phyloP scores from a whole-genome alignment of 768 basidiomycete genomes.

The Pilatotrama ljubarskyi region DNA sequence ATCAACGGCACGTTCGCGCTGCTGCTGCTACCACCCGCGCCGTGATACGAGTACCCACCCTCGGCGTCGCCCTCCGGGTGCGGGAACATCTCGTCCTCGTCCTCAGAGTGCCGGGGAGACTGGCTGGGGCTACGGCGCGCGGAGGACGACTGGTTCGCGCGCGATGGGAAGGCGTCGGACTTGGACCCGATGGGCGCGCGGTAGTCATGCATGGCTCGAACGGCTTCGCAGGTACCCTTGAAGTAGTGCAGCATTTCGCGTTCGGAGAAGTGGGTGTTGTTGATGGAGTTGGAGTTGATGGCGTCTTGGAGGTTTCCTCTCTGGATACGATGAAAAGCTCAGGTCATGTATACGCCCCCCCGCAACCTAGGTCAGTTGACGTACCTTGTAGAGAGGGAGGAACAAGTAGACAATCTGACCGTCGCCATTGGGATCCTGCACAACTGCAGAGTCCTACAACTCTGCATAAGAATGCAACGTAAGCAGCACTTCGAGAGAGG shows the following conservation, averaged over 20 bases:
- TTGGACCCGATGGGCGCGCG: constrained; percentile 49
- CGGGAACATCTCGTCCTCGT: constrained; percentile 64
- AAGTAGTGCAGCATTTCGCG: constrained; percentile 87
- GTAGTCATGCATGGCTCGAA: constrained; percentile 93
- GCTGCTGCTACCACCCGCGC: constrained; percentile 11
- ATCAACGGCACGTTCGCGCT: constrained; percentile 54
- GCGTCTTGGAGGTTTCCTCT: constrained; percentile 94
- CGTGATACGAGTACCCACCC: constrained; percentile 71
- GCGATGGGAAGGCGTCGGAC: constrained; percentile 20
- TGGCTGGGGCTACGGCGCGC: constrained; percentile 12
- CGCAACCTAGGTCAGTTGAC: constrained; percentile 10
- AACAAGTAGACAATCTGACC: constrained; percentile 97
- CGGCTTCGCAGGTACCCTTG: constrained; percentile 91
- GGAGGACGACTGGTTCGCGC: constrained; percentile 26
- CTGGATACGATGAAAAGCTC: constrained; percentile 37
- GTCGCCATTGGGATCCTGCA: constrained; percentile 90
- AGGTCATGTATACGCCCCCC: background rate
- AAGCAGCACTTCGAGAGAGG: background rate
- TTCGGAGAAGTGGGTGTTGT: constrained; percentile 82
- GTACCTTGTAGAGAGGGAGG: constrained; percentile 86
- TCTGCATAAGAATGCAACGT: constrained; percentile 7
- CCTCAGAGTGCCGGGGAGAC: constrained; percentile 28
- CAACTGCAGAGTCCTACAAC: constrained; percentile 84
- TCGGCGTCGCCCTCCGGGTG: constrained; percentile 76
- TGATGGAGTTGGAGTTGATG: constrained; percentile 84